Evolutionary conservation across 1,284 basidiomycete genomes (phyloP).

Genomic region (Marasmius sp.): DNA sequence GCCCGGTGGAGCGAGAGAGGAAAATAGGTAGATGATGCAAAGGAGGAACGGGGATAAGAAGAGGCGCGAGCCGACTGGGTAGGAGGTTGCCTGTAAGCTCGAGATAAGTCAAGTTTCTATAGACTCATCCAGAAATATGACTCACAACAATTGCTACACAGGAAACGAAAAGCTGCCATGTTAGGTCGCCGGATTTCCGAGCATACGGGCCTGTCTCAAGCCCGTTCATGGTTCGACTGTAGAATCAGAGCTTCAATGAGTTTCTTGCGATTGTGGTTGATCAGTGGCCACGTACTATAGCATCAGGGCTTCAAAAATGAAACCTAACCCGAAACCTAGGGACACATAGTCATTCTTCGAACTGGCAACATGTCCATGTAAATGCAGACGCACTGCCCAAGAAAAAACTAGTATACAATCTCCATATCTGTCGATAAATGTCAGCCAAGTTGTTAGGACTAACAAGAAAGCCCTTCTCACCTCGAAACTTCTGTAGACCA

Average conservation of each 20-base stretch:
- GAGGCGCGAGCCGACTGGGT: background rate
- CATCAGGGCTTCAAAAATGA: conserved; percentile 75
- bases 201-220: conserved; percentile 65
- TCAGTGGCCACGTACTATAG: conserved; percentile 57
- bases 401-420: conserved; percentile 77
- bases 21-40: background rate
- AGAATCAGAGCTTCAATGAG: background rate
- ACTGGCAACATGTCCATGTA: background rate
- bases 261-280: background rate
- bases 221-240: conserved; percentile 60
- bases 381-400: conserved; percentile 55
- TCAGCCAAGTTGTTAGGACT: no score
- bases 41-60: background rate
- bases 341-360: background rate
- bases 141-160: conserved; percentile 59
- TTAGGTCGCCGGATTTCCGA: conserved; percentile 65
- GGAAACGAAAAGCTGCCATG: conserved; percentile 68
- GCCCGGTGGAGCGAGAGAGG: background rate
- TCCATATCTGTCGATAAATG: conserved; percentile 58
- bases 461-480: no score
- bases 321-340: conserved; percentile 56
- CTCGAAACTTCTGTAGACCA: no score
- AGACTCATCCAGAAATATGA: conserved; percentile 4
- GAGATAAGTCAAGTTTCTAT: background rate
- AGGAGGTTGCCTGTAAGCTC: background rate